Base-by-base conservation (phyloP, 257 asterid species). In the Solanum chmielewskii region DNA sequence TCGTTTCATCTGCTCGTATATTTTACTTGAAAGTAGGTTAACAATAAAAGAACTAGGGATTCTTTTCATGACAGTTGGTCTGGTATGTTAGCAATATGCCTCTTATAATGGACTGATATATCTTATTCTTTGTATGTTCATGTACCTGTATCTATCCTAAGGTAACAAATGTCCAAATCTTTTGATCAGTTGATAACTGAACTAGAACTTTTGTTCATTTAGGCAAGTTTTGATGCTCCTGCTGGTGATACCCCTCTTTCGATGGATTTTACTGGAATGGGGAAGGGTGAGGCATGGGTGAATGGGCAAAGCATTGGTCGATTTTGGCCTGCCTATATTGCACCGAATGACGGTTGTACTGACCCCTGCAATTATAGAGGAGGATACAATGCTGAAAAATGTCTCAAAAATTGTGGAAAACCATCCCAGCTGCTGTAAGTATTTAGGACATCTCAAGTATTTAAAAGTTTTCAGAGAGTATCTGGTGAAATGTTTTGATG, bases 301-400 rank as follows among this genome's bases (percentile, higher is more conserved):
- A 96, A 96, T 18, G 98, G 99, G 44, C 93, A 95, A 87, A 91
- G 99, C 95, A 93, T 96, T 9, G 99, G 99, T 39, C 99, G 98
- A 31, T 96, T 93, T 80, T 96, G 99, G 99, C 98, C 98, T 9
- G 75, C 94, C 49, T 82, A 90, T 64, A 83, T 27, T 9, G 97
- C 98, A 23, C 42, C 94, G 16, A 85, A 83, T 23, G 88, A 49
- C 44, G 96, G 96, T 69, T 96, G 98, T 89, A 77, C 92, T 3
- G 85, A 69, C 81, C 77, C 95, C 35, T 96, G 99, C 93, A 88
- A 93, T 86, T 96, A 95, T 88, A 92, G 90, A 92, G 98, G 99
- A 89, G 1, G 93, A 84, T 96, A 91, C 85, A 77, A 64, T 87
- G 25, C 94, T 10, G 69, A 86, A 87, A 96, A 95, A 91, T 96